Evolutionary conservation across 768 basidiomycete genomes (phyloP), one percentile per base, ranked within the genome.

Genomic region (Amanita inopinata): DNA sequence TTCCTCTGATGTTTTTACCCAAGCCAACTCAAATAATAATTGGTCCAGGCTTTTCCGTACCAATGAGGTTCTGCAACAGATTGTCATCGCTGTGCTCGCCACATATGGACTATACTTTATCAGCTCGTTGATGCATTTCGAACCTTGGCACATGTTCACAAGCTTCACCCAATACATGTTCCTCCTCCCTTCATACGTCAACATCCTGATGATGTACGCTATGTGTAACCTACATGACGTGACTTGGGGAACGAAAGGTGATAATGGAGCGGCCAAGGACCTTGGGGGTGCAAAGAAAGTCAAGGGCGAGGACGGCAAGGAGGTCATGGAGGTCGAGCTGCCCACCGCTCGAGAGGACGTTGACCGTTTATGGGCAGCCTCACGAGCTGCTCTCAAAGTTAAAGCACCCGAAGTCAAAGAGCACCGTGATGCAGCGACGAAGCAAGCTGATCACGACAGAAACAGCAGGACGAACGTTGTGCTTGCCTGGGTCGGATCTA

Each of bases 91-190:
- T 38, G 66, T 93, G 45, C 63, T 78, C 49, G 73, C 80, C 53
- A 80, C 90, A 45, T 83, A 85, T 64, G 73, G 83, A 59, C 71
- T 91, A 49, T 98, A 90, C 70, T 72, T 96, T 55, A 62, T 94
- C 54, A 74, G 82, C 46, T 89, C 85, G 5, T 63, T 94, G 60
- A 78, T 98, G 64, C 88, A 93, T 53, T 62, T 90, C 27, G 93
- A 98, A 58, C 93, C 92, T 0, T 94, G 91, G 90, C 93, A 97
- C 71, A 85, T 97, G 78, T 74, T 97, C 62, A 94, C 93, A 9
- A 88, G 81, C 43, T 91, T 93, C 70, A 55, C 79, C 35, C 86
- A 93, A 59, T 98, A 94, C 63, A 73, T 96, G 71, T 86, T 96
- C 71, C 73, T 92, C 51, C 70, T 91, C 28, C 90, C 90, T 17